Evolutionary conservation across 306 rosid species (phyloP), one percentile per base, ranked within the genome.

Genomic region (Rubus idaeus): DNA sequence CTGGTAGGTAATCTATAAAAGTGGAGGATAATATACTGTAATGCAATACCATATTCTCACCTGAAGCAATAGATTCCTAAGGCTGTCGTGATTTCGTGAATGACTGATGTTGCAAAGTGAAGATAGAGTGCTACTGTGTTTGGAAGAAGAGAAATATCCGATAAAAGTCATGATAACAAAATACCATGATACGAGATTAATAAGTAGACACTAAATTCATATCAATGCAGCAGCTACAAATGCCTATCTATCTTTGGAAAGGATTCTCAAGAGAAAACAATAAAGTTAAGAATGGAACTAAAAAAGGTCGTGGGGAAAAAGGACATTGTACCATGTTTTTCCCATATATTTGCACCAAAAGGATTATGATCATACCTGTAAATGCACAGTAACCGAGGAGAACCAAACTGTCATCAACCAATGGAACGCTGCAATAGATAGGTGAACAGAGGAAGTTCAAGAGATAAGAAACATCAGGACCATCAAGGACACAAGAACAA

Each of bases 31-130:
- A 41, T 20, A 45, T 42, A 14, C 69, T 69, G 9, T 55, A 17
- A 55, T 30, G 30, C 3, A 57, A 57, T 16, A 68, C 30, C 52
- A 26, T 18, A 55, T 8, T 68, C 84, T 91, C 83, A 92, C 98
- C 98, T 92, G 91, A 95, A 92, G 82, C 99, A 92, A 79, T 79
- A 91, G 63, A 92, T 95, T 81, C 99, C 99, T 80, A 95, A 76
- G 68, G 99, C 97, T 55, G 81, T 52, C 58, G 89, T 96, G 37
- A 96, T 92, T 78, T 96, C 98, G 76, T 84, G 89, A 83, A 96
- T 64, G 70, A 96, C 96, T 4, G 96, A 82, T 7, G 89, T 92
- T 0, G 96, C 96, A 16, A 96, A 96, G 78, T 92, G 85, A 88
- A 92, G 77, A 88, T 96, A 96, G 62, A 96, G 86, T n/a, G 84